Base-by-base conservation (phyloP, 305 asterid genomes). In the Fraxinus dipetala region DNA sequence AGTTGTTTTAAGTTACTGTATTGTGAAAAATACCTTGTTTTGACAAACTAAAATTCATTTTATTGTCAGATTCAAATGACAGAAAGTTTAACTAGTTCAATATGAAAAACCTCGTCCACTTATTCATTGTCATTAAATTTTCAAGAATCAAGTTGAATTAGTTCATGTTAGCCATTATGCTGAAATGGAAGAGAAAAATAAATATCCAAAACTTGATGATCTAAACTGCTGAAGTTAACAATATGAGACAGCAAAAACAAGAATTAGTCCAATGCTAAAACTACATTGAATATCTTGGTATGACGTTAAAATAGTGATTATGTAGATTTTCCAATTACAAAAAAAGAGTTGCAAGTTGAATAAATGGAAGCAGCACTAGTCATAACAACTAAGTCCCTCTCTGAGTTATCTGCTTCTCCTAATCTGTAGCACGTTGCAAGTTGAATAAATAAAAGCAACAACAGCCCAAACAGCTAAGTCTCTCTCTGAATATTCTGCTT, bases 361-460 rank as follows among this genome's bases (percentile, higher is more conserved):
- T 94, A 95, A 28, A 18, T 18, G 26, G 87, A 86, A 92, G 98
- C 99, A 54, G 99, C 99, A 16, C 97, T 96, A 20, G 98, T 97
- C 78, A 89, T 83, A 40, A 93, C 88, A 9, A 94, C 96, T 81
- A 93, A 87, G 80, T 90, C 97, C 82, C 82, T 88, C 51, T 91
- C 95, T 4, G 87, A 48, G 79, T 75, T 84, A 80, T 87, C 89
- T 5, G 82, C 85, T 79, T 84, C 91, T 83, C 79, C 85, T 31
- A 79, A 76, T 78, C 99, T 95, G 93, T 87, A 87, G 24, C 14
- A 69, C 28, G 87, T 93, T 94, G 95, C 97, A 93, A 0, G 97
- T 95, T 14, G 99, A 93, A 85, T 94, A 95, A 80, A 95, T 89
- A 54, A 98, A 91, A 81, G 98, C 99, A 54, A 98, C 99, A 16